Base-by-base conservation (phyloP, 305 asterid species). In the Plantago rigida region DNA sequence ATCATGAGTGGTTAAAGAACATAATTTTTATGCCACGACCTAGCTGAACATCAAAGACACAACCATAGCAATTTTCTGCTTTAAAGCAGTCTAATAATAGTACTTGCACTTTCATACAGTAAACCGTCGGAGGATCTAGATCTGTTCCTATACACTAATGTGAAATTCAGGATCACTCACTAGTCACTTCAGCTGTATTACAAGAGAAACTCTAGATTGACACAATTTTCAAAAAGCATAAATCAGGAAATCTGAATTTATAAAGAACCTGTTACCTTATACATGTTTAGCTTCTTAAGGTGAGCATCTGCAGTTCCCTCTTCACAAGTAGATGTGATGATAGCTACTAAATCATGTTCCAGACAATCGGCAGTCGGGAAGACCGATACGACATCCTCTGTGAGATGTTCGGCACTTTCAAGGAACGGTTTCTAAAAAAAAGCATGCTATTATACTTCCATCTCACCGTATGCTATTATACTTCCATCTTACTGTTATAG, bases 321-420 rank as follows among this genome's bases (percentile, higher is more conserved):
- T 74, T 79, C 82, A 78, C 91, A 84, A 59, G 84, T 71, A 59
- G 94, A 84, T 62, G 67, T 71, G 69, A 92, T 82, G 67, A 79
- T 80, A 70, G 79, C 80, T 63, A 82, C 70, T 61, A 89, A 71
- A 73, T 71, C 81, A 66, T 84, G 84, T 79, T 92, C 97, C 65
- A 89, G 90, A 85, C 76, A 74, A 71, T 92, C 86, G 76, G 99
- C 97, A 73, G 94, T 87, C 26, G 96, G 97, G 70, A 92, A 77
- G 72, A 92, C 97, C 60, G 95, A 83, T 42, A 83, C 93, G 69
- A 76, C 89, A 77, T 92, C 97, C 82, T 92, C 99, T 29, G 92
- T 88, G 52, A 92, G 95, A 79, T 92, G 97, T 72, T 92, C 99
- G 62, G 77, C 87, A 61, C 82, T 75, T 49, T 89, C 94, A 15